These are phyloP conservation scores for Kalmanozyma brasiliensis DNA, from an alignment of 1,284 basidiomycete genomes.

Conservation along the genomic window DNA sequence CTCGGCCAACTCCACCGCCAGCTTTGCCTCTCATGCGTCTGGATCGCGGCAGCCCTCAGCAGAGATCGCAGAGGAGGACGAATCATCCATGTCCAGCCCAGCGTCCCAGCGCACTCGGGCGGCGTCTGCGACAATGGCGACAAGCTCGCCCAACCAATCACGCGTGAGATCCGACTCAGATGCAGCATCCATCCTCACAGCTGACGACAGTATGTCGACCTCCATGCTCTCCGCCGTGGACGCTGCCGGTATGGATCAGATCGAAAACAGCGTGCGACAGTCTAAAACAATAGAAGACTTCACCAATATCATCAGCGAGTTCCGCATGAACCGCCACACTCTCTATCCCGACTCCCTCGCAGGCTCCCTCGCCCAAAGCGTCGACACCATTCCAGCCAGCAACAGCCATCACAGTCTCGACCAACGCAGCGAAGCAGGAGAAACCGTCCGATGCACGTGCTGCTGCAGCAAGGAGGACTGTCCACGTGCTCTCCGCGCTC, in stretches of 20 bases:
- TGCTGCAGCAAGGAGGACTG: slow-evolving; percentile 62
- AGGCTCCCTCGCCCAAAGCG: slow-evolving; percentile 4
- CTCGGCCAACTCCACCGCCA: slow-evolving; percentile 32
- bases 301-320: slow-evolving; percentile 61
- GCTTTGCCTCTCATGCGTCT: slow-evolving; percentile 41
- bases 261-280: slow-evolving; percentile 56
- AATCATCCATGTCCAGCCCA: slow-evolving; percentile 16
- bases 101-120: not conserved
- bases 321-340: slow-evolving; percentile 52
- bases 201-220: slow-evolving; percentile 23
- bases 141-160: slow-evolving; percentile 23
- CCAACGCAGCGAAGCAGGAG: slow-evolving; percentile 30
- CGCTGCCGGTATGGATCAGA: slow-evolving; percentile 38
- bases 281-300: slow-evolving; percentile 63
- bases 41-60: slow-evolving; percentile 24
- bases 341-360: slow-evolving; percentile 42
- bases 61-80: slow-evolving; percentile 37
- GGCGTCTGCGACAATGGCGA: slow-evolving; percentile 10
- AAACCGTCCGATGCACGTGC: slow-evolving; percentile 43
- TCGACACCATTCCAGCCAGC: slow-evolving; percentile 14
- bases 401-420: slow-evolving; percentile 35
- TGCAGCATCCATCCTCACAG: slow-evolving; percentile 31
- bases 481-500: slow-evolving; percentile 52
- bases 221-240: slow-evolving; percentile 48
- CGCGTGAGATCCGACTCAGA: slow-evolving; percentile 31